phyloP scores from a whole-genome alignment of 148 eudicot species.

The Rhododendron williamsianum region DNA sequence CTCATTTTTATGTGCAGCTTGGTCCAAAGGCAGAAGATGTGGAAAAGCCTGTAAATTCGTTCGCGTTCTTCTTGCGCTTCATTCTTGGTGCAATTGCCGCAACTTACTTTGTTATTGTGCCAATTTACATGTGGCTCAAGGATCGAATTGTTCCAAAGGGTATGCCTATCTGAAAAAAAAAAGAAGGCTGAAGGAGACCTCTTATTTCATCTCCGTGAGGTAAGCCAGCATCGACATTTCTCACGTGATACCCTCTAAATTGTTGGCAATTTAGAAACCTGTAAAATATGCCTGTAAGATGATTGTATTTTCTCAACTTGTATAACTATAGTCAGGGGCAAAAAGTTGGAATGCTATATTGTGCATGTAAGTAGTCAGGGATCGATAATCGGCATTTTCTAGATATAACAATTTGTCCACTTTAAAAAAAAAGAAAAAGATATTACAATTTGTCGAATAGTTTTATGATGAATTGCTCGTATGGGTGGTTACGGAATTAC shows the following conservation, averaged over 20 bases:
- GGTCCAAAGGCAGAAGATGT: constrained; percentile 85
- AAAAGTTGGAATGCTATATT: background rate
- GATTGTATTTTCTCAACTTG: background rate
- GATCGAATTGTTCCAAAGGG: constrained; percentile 68
- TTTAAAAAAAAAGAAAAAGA: too few species aligned
- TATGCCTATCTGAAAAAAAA: constrained; percentile 40
- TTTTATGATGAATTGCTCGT: background rate
- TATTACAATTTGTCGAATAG: background rate
- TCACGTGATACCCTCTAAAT: background rate
- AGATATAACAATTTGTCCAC: background rate
- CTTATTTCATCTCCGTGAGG: background rate
- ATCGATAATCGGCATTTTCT: background rate
- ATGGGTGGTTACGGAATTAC: background rate
- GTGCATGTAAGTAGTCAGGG: background rate
- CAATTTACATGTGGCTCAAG: constrained; percentile 95
- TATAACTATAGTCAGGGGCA: background rate
- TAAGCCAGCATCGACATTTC: background rate
- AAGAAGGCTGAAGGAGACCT: background rate
- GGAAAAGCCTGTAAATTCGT: constrained; percentile 53
- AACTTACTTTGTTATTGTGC: constrained; percentile 57
- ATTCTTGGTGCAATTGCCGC: constrained; percentile 64
- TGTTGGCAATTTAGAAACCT: background rate
- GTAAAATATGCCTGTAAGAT: background rate
- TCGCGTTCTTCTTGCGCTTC: constrained; percentile 56
- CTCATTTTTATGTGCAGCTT: constrained; percentile 34